phyloP scores from a whole-genome alignment of 2,329 filamentous ascomycete genomes.

The Fusarium hainanense region DNA sequence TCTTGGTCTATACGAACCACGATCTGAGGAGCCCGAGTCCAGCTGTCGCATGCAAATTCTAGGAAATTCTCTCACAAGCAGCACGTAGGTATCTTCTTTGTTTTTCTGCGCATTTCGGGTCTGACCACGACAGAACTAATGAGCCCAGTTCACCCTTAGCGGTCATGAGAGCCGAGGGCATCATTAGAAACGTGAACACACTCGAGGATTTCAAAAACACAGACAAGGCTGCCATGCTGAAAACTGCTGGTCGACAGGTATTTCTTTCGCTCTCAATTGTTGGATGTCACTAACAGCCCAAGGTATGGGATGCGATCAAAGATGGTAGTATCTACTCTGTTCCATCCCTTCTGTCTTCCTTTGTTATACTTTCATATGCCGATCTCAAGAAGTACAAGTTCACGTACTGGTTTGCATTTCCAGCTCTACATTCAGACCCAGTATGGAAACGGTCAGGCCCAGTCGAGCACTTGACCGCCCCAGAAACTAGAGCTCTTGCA shows the following conservation, averaged over 20 bases:
- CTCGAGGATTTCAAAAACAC: constrained; percentile 90
- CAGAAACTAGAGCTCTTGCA: constrained; percentile 82
- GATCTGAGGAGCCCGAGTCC: constrained; percentile 75
- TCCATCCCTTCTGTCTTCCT: constrained; percentile 89
- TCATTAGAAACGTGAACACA: constrained; percentile 96
- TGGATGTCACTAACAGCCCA: constrained; percentile 32
- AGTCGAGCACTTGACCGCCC: constrained; percentile 66
- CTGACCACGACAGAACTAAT: constrained; percentile 46
- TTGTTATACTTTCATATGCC: constrained; percentile 89
- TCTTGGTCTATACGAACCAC: constrained; percentile 89
- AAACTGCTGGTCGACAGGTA: constrained; percentile 82
- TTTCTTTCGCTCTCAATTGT: neutral
- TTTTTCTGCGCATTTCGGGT: constrained; percentile 32
- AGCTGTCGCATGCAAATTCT: constrained; percentile 92
- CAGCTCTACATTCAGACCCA: constrained; percentile 89
- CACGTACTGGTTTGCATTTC: constrained; percentile 98
- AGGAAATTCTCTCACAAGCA: constrained; percentile 84
- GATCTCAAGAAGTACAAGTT: constrained; percentile 98
- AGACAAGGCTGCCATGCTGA: constrained; percentile 82
- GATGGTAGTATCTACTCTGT: constrained; percentile 97
- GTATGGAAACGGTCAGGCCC: constrained; percentile 75
- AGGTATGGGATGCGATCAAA: constrained; percentile 98
- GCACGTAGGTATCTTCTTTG: constrained; percentile 70
- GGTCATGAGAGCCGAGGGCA: constrained; percentile 86
- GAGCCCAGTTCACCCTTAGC: constrained; percentile 71